Percentiles rank a stretch among this genome's conserved stretches.
These are phyloP conservation scores for Pythium folliculosum DNA, from an alignment of 352 stramenopile genomes.

Conservation along the genomic window DNA sequence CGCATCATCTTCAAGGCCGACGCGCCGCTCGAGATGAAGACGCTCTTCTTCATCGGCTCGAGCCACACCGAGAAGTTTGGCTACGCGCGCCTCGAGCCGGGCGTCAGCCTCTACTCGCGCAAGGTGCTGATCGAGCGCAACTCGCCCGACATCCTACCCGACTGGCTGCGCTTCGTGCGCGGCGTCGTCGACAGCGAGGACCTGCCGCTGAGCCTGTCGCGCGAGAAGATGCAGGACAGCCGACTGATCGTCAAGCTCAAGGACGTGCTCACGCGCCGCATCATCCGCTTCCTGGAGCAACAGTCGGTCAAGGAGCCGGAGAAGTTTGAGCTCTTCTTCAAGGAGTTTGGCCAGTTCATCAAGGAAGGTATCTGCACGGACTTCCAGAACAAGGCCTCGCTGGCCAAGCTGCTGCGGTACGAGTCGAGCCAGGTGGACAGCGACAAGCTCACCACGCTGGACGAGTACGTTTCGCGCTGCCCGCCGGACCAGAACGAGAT, in stretches of 20 bases:
- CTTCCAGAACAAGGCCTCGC: conserved; percentile 84
- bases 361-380: conserved; percentile 99
- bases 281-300: conserved; percentile 90
- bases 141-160: conserved; percentile 95
- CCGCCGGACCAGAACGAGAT: conserved; percentile 98
- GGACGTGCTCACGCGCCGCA: conserved; percentile 93
- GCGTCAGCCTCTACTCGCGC: conserved; percentile 97
- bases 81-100: conserved; percentile 93
- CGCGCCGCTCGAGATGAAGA: conserved; percentile 98
- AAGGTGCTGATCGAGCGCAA: conserved; percentile 99
- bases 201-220: conserved; percentile 97
- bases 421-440: conserved; percentile 94
- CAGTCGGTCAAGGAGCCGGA: conserved; percentile 93
- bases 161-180: conserved; percentile 95
- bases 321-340: conserved; percentile 98
- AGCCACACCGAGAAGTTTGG: conserved; percentile 98
- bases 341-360: conserved; percentile 97
- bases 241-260: conserved; percentile 96
- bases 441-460: conserved; percentile 94
- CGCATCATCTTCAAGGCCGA: conserved; percentile 97
- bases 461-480: conserved; percentile 98
- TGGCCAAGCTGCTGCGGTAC: conserved; percentile 98
- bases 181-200: conserved; percentile 97
- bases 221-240: conserved; percentile 99
- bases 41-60: conserved; percentile 96